Evolutionary conservation across 176 grass and related monocot genomes (phyloP), one percentile per base, ranked within the genome.

Genomic region (Carex cristatella): DNA sequence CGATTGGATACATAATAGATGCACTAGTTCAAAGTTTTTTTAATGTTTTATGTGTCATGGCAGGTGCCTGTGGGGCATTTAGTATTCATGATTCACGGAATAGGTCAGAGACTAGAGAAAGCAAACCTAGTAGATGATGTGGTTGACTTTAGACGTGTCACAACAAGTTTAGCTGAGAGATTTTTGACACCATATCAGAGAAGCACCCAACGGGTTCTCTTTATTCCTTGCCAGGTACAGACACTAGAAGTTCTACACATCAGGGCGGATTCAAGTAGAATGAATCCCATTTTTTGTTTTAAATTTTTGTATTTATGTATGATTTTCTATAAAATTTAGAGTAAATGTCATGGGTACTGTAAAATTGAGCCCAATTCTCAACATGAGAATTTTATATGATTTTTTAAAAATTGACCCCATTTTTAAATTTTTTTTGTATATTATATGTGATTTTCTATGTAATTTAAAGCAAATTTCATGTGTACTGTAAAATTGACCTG

Each of bases 111-210:
- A 74, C 86, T 98, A 85, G 87, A 98, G 89, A 98, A 95, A 88
- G 96, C 96, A 86, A 98, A 98, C 81, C 90, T 98, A 72, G 93
- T 98, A 37, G 96, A 98, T 89, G 96, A 98, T 90, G 96, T 98
- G 81, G 93, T 92, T 5, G 93, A 98, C 91, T 98, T 98, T 42
- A 91, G 93, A 55, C 86, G 93, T 54, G 69, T 95, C 82, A 90
- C 96, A 61, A 80, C 91, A 63, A 98, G 86, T 88, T 60, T 98
- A 81, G 88, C 93, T 68, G 96, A 98, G 87, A 93, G 91, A 83
- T 88, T 92, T 90, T 94, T 98, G 87, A 95, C 90, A 85, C 91
- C 96, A 59, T 98, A 90, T 80, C 96, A 98, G 71, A 90, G 91
- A 90, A 98, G 93, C 83, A 98, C 89, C 42, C 96, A 98, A 75